Conservation (phyloP, 495 filamentous ascomycete species). For the Neurospora sp. region DNA sequence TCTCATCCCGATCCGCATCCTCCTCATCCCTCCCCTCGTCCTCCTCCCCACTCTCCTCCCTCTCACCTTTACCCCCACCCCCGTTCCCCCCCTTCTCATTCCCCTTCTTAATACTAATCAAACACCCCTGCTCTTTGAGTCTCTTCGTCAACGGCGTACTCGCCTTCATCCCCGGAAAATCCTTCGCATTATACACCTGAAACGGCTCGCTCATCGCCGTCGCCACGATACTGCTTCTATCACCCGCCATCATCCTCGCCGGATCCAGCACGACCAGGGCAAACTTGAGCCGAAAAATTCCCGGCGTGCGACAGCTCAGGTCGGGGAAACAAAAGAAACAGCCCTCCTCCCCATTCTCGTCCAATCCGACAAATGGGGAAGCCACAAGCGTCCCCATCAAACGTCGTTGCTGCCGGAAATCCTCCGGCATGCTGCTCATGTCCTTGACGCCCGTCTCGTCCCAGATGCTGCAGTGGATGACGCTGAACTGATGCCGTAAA, state of each 20-base stretch:
- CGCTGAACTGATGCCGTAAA: conserved; percentile 64
- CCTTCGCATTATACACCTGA: conserved; percentile 88
- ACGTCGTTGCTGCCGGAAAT: conserved; percentile 52
- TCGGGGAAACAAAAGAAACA: conserved; percentile 96
- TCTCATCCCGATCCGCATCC: conserved; percentile 21
- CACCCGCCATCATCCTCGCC: conserved; percentile 32
- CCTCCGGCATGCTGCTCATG: conserved; percentile 48
- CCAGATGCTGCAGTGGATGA: conserved; percentile 76
- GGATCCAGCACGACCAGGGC: conserved; percentile 74
- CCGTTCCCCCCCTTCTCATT: conserved; percentile 46
- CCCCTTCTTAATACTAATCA: conserved; percentile 77
- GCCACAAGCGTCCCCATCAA: conserved; percentile 74
- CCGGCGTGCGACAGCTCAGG: conserved; percentile 81
- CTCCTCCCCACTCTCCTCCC: conserved; percentile 29
- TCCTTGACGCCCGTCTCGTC: conserved; percentile 50
- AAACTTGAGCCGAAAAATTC: conserved; percentile 73
- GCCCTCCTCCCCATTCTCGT: conserved; percentile 56
- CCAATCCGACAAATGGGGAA: conserved; percentile 58
- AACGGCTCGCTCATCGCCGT: conserved; percentile 69
- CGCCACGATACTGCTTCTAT: conserved; percentile 52
- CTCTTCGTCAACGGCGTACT: conserved; percentile 59
- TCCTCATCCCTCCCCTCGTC: conserved; percentile 29
- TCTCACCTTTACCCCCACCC: conserved; percentile 37
- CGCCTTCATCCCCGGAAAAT: conserved; percentile 87
- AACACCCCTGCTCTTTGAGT: conserved; percentile 63